These are phyloP conservation scores for Prinsepia uniflora DNA, from an alignment of 306 rosid species.

Conservation along the genomic window DNA sequence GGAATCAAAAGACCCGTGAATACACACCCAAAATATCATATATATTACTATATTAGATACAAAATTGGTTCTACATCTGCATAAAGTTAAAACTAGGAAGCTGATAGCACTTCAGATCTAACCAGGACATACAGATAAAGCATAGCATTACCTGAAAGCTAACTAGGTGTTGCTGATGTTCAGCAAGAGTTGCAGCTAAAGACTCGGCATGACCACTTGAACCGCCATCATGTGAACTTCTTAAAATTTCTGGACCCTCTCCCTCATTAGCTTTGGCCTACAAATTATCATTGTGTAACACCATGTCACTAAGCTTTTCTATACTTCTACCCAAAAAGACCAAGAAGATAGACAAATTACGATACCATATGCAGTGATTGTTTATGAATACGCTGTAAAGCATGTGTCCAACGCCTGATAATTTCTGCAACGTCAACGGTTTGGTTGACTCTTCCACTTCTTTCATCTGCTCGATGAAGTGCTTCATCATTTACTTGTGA, in stretches of 20 bases:
- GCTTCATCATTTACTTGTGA: constrained; percentile 48
- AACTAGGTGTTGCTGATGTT: constrained; percentile 98
- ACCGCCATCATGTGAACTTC: constrained; percentile 64
- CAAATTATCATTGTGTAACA: constrained; percentile 22
- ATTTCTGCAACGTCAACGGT: constrained; percentile 94
- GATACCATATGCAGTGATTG: constrained; percentile 95
- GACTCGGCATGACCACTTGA: constrained; percentile 91
- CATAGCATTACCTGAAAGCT: constrained; percentile 82
- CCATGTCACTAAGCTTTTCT: constrained; percentile 5
- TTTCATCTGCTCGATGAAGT: constrained; percentile 62
- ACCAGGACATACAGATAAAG: constrained; percentile 7
- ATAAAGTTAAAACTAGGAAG: neutral
- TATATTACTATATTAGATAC: neutral
- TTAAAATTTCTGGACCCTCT: constrained; percentile 95
- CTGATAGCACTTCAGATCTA: neutral
- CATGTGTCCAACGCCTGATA: constrained; percentile 98
- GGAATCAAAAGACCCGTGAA: neutral
- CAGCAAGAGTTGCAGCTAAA: constrained; percentile 88
- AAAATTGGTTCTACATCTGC: neutral
- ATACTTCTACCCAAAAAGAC: neutral
- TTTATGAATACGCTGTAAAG: constrained; percentile 94
- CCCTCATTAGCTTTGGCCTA: constrained; percentile 98
- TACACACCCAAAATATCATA: neutral
- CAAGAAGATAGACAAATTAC: neutral
- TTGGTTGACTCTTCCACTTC: constrained; percentile 76